These are phyloP conservation scores for Boletellus sp. DNA, from an alignment of 768 basidiomycete species.

Conservation along the genomic window DNA sequence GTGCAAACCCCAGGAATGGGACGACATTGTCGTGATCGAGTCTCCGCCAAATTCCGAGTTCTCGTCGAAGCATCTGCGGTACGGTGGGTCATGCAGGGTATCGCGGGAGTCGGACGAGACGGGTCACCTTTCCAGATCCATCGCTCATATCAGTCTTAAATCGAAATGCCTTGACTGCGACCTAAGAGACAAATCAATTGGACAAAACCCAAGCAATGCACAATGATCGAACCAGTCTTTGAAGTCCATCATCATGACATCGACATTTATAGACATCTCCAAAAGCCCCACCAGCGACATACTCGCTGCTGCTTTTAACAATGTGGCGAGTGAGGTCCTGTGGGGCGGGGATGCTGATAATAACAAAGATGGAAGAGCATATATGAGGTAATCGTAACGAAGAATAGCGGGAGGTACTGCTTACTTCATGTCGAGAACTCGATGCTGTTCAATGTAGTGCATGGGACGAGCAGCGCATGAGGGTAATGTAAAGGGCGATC, in stretches of 20 bases:
- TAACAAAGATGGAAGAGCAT: neutral
- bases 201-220: neutral
- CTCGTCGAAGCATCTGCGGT: conserved; percentile 23
- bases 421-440: neutral
- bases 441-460: neutral
- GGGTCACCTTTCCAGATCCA: neutral
- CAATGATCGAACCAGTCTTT: conserved; percentile 1
- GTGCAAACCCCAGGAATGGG: conserved; percentile 25
- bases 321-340: conserved; percentile 10
- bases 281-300: conserved; percentile 8
- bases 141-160: conserved; percentile 4
- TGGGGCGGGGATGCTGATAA: neutral
- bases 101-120: accelerated
- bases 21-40: conserved; percentile 26
- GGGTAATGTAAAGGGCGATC: neutral
- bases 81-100: accelerated
- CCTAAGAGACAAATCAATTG: neutral
- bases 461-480: neutral
- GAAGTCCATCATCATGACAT: neutral
- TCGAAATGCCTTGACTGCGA: conserved; percentile 25
- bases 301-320: neutral
- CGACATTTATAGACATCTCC: conserved; percentile 15
- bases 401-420: neutral
- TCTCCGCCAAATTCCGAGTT: conserved; percentile 29
- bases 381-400: neutral